Percentiles rank a stretch among this genome's conserved stretches.
Evolutionary conservation across 352 stramenopile species (phyloP).

Genomic region (Phytophthora agathidicida): DNA sequence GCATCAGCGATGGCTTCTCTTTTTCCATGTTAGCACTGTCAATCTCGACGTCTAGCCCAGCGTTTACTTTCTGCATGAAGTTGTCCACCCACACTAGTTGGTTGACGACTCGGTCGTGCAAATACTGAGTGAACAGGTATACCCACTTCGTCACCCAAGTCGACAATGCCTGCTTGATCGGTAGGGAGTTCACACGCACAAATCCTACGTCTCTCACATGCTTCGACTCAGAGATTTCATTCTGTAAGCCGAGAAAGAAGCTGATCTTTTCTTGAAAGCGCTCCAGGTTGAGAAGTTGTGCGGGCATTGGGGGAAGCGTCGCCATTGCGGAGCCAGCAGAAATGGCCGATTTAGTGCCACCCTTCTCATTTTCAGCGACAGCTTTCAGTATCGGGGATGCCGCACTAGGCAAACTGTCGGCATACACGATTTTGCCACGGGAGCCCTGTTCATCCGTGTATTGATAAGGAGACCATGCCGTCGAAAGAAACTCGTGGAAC

Average conservation of each 20-base stretch:
- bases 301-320: slow-evolving; percentile 60
- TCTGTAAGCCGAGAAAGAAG: slow-evolving; percentile 87
- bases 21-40: slow-evolving; percentile 45
- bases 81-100: slow-evolving; percentile 86
- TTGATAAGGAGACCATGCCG: slow-evolving; percentile 62
- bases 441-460: slow-evolving; percentile 26
- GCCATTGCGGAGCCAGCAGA: slow-evolving; percentile 28
- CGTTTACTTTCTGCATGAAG: slow-evolving; percentile 84
- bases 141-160: slow-evolving; percentile 97
- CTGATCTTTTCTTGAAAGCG: slow-evolving; percentile 93
- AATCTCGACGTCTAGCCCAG: slow-evolving; percentile 74
- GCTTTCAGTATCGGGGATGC: slow-evolving; percentile 10
- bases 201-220: slow-evolving; percentile 90
- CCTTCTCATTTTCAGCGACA: not conserved
- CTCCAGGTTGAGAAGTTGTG: slow-evolving; percentile 75
- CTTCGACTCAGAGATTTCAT: slow-evolving; percentile 91
- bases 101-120: slow-evolving; percentile 90
- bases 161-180: slow-evolving; percentile 94
- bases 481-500: slow-evolving; percentile 84
- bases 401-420: slow-evolving; percentile 34
- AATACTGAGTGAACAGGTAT: slow-evolving; percentile 93
- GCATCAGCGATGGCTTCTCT: slow-evolving; percentile 75
- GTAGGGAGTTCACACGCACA: slow-evolving; percentile 91
- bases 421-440: slow-evolving; percentile 26
- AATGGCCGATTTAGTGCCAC: slow-evolving; percentile 13